Evolutionary conservation across 148 eudicot genomes (phyloP).

Genomic region (Camellia granthamiana): DNA sequence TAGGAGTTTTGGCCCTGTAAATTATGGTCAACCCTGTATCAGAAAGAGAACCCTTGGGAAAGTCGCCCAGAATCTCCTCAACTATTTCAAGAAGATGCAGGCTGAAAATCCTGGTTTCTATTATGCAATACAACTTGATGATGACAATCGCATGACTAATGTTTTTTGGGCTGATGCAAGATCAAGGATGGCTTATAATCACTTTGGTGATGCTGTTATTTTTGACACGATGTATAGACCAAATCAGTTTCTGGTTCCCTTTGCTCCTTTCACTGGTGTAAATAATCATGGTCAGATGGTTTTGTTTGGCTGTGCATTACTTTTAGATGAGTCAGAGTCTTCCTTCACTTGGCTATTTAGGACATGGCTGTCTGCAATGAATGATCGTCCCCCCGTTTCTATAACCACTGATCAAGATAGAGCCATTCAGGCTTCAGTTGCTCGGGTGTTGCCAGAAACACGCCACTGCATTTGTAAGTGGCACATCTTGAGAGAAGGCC

Average conservation of each 20-base stretch:
- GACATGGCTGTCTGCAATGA: constrained; percentile 31
- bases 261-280: constrained; percentile 33
- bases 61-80: constrained; percentile 30
- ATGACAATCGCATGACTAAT: constrained; percentile 31
- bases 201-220: constrained; percentile 32
- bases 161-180: constrained; percentile 34
- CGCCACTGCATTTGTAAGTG: constrained; percentile 40
- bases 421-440: constrained; percentile 30
- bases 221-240: constrained; percentile 36
- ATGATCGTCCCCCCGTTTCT: constrained; percentile 22
- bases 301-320: constrained; percentile 30
- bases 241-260: constrained; percentile 30
- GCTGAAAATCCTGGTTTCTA: constrained; percentile 31
- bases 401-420: constrained; percentile 35
- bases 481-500: constrained; percentile 38
- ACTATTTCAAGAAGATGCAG: constrained; percentile 34
- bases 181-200: constrained; percentile 30
- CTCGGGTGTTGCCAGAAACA: constrained; percentile 24
- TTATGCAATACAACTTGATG: constrained; percentile 32
- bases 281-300: constrained; percentile 33
- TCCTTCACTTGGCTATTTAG: constrained; percentile 31
- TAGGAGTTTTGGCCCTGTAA: constrained; percentile 17
- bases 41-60: constrained; percentile 24
- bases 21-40: constrained; percentile 14
- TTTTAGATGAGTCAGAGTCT: constrained; percentile 30